Conservation (phyloP, 176 grass and related monocot species). For the Thalia dealbata region DNA sequence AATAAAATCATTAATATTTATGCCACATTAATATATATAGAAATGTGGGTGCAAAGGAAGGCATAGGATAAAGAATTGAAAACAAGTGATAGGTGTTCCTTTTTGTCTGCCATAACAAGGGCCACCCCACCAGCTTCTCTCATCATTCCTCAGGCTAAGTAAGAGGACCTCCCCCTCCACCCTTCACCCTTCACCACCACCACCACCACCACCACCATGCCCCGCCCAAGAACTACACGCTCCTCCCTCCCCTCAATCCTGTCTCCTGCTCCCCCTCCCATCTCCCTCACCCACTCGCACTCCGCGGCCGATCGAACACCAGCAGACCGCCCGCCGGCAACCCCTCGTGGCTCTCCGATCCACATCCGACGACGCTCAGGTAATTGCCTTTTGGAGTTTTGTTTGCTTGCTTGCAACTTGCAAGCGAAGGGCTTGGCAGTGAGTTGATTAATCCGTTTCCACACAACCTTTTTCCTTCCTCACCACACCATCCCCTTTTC, state of each 20-base stretch:
- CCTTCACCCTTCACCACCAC: too few species aligned
- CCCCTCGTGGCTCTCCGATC: not conserved
- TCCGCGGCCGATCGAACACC: too few species aligned
- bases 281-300: not conserved
- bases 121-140: not conserved
- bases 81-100: not conserved
- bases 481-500: too few species aligned
- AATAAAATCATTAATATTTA: too few species aligned
- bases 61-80: too few species aligned
- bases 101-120: slow-evolving; percentile 1
- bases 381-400: not conserved
- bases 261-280: not conserved
- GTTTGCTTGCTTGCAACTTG: not conserved
- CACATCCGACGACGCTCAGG: not conserved
- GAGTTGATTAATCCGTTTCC: too few species aligned
- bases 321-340: not conserved
- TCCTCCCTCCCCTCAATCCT: not conserved
- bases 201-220: not conserved
- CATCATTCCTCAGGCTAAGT: too few species aligned
- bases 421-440: too few species aligned
- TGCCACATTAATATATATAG: too few species aligned
- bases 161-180: too few species aligned
- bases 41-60: too few species aligned
- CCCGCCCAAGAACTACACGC: not conserved
- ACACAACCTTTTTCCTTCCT: too few species aligned